Percentiles rank a stretch among this genome's conserved stretches.
Conservation (phyloP, 1,284 basidiomycete species). For the Caloboletus inedulis region DNA sequence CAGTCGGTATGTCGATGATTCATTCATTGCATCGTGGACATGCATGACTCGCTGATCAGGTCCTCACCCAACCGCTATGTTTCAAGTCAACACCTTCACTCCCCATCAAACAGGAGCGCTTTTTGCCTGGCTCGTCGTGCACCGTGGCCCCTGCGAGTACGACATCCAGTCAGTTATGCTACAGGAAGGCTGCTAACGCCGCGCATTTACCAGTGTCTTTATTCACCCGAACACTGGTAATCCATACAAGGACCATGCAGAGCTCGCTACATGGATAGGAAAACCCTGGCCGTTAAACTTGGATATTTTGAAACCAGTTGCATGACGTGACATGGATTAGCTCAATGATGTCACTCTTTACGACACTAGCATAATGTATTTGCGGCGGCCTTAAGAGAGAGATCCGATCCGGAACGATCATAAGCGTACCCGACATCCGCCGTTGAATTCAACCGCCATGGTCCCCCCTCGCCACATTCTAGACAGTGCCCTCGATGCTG, state of each 20-base stretch:
- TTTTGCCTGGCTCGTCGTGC: conserved; percentile 39
- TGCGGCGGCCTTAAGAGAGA: conserved; percentile 4
- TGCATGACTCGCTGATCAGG: conserved; percentile 22
- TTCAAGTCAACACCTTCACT: conserved; percentile 38
- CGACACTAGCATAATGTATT: no score
- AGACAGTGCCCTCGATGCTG: conserved; percentile 76
- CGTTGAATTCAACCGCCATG: conserved; percentile 10
- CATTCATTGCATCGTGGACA: neutral
- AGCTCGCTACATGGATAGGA: conserved; percentile 69
- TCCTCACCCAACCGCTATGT: conserved; percentile 42
- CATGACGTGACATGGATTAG: no score
- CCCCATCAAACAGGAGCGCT: conserved; percentile 42
- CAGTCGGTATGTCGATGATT: conserved; percentile 46
- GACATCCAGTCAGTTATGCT: neutral
- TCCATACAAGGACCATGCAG: conserved; percentile 58
- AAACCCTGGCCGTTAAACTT: conserved; percentile 52
- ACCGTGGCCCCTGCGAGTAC: conserved; percentile 40
- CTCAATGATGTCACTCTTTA: no score
- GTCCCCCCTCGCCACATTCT: conserved; percentile 47
- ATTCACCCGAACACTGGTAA: conserved; percentile 73
- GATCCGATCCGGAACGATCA: conserved; percentile 20
- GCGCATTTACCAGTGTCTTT: conserved; percentile 47
- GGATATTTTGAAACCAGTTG: conserved; percentile 28
- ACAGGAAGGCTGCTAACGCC: conserved; percentile 1
- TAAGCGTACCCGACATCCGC: conserved; percentile 1